A percentile compares a stretch with the other conserved stretches of the same genome.
These are phyloP conservation scores for Teratosphaeria viscida DNA, from an alignment of 2,329 filamentous ascomycete genomes.

Conservation along the genomic window DNA sequence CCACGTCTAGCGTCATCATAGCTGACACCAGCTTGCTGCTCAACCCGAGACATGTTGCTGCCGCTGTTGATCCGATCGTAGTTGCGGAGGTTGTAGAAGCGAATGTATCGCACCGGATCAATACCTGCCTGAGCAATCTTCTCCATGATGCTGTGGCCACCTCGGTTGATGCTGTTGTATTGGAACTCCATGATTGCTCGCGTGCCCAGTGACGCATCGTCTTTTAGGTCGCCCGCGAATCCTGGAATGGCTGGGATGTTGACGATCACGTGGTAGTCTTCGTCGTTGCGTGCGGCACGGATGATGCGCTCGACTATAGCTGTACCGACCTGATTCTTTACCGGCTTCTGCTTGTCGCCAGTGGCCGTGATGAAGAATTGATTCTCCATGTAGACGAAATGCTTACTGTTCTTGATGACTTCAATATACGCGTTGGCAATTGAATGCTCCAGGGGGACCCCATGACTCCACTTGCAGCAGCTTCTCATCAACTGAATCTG, in stretches of 20 bases:
- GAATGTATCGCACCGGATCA: conserved; percentile 62
- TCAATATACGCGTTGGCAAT: conserved; percentile 93
- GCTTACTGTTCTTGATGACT: conserved; percentile 86
- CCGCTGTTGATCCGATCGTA: conserved; percentile 74
- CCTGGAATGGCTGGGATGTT: conserved; percentile 71
- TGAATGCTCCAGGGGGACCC: conserved; percentile 57
- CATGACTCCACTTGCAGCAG: conserved; percentile 45
- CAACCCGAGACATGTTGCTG: conserved; percentile 48
- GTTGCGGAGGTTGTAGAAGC: conserved; percentile 76
- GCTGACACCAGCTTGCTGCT: conserved; percentile 52
- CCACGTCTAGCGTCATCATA: conserved; percentile 58
- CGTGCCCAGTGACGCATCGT: conserved; percentile 62
- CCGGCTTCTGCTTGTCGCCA: conserved; percentile 55
- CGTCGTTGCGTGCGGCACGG: conserved; percentile 53
- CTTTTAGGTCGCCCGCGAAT: conserved; percentile 69
- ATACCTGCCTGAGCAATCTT: conserved; percentile 54
- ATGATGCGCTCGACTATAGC: conserved; percentile 70
- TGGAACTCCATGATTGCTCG: conserved; percentile 84
- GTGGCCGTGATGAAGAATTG: conserved; percentile 90
- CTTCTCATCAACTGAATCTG: conserved; percentile 67
- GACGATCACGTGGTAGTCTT: conserved; percentile 65
- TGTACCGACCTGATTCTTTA: conserved; percentile 67
- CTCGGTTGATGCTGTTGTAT: conserved; percentile 68
- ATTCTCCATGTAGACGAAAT: conserved; percentile 97
- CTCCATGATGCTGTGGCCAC: conserved; percentile 69